Base-by-base conservation (phyloP, 257 asterid species). In the Solanum rostratum region DNA sequence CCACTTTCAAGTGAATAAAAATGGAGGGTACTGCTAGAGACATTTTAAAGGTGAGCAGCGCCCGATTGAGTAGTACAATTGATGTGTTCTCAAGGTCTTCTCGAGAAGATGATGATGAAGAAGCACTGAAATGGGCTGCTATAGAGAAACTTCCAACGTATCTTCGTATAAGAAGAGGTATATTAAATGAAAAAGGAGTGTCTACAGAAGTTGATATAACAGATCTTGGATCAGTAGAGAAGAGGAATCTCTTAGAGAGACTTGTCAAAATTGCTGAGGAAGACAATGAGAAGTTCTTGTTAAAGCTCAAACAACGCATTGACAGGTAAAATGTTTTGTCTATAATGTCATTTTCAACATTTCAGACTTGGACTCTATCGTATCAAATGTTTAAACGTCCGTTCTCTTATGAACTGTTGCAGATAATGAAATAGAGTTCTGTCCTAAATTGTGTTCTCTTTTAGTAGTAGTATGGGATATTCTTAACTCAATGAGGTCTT, bases 81-180 rank as follows among this genome's bases (percentile, higher is more conserved):
- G 90, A 88, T 55, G 87, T 74, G 4, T 88, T 88, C 20, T 81
- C 88, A 3, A 76, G 84, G 82, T 88, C 90, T 22, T 86, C 87
- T 3, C 62, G 82, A 18, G 88, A 85, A 37, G 62, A 83, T 14
- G 86, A 46, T 27, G 81, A 85, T 24, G 89, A 86, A 83, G 89
- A 88, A 43, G 91, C 91, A 13, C 39, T 88, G 8, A 88, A 79
- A 86, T 86, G 91, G 89, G 91, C 89, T 6, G 89, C 89, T 24
- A 43, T 88, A 3, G 87, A 87, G 85, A 88, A 84, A 24, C 88
- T 88, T n/a, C 91, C 91, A 7, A 86, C 89, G 2, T 88, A 68
- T 33, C 84, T 66, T 69, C 87, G 88, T 11, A 41, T 88, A 3
- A 60, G 91, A 52, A 79, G 85, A 83, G 91, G 89, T 53, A 54